phyloP scores from a whole-genome alignment of 2,329 filamentous ascomycete species.

The Orbilia quercus region DNA sequence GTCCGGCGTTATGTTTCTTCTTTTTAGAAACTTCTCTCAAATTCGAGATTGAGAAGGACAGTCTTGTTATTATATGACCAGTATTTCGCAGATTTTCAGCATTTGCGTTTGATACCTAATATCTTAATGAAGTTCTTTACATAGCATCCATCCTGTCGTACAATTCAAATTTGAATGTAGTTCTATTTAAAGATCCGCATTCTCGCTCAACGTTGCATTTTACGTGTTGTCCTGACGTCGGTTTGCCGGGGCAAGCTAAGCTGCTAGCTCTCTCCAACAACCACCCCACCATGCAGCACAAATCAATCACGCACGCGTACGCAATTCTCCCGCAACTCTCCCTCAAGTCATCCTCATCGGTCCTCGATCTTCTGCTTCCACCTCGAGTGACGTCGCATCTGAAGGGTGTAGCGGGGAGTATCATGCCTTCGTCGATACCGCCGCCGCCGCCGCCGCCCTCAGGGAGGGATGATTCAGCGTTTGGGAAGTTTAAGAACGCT shows the following conservation, averaged over 20 bases:
- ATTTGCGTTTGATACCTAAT: no score
- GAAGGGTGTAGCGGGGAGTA: slow-evolving; percentile 34
- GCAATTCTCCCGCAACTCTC: slow-evolving; percentile 15
- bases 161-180: no score
- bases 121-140: neutral
- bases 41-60: no score
- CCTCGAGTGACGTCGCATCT: slow-evolving; percentile 28
- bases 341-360: slow-evolving; percentile 19
- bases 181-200: no score
- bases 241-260: neutral
- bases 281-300: slow-evolving; percentile 26
- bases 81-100: no score
- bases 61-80: no score
- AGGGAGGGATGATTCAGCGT: slow-evolving; percentile 25
- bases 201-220: slow-evolving; percentile 19
- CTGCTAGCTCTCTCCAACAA: slow-evolving; percentile 6
- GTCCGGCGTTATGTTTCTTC: neutral
- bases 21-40: neutral
- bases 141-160: neutral
- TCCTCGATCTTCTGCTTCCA: slow-evolving; percentile 37
- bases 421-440: slow-evolving; percentile 33
- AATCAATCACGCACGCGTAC: no score
- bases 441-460: slow-evolving; percentile 39
- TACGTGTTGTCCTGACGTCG: slow-evolving; percentile 24
- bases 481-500: slow-evolving; percentile 25